These are phyloP conservation scores for Candida gorgasii DNA, from an alignment of 805 yeast species.

Conservation along the genomic window DNA sequence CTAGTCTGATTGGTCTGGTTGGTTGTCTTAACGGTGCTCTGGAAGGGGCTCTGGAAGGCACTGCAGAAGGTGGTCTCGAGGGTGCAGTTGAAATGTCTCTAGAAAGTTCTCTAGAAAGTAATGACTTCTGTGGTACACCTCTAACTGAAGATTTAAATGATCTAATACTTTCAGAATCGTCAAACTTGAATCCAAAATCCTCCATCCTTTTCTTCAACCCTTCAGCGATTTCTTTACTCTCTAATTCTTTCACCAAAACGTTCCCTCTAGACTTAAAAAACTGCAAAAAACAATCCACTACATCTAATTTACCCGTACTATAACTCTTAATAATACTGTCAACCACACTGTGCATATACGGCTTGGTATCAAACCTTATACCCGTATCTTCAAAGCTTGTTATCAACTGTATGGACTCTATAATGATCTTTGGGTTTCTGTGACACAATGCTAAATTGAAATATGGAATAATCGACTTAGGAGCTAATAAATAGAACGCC, in stretches of 20 bases:
- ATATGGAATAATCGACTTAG: slow-evolving; percentile 46
- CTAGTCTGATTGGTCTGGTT: background rate
- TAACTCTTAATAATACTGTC: slow-evolving; percentile 3
- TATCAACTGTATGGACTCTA: slow-evolving; percentile 44
- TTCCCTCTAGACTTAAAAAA: background rate
- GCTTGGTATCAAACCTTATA: slow-evolving; percentile 31
- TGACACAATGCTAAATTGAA: slow-evolving; percentile 48
- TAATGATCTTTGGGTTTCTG: slow-evolving; percentile 36
- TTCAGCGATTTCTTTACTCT: background rate
- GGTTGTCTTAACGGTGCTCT: background rate
- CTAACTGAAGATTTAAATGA: background rate
- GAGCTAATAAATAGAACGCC: slow-evolving; percentile 56
- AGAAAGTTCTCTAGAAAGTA: background rate
- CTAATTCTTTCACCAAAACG: background rate
- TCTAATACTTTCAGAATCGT: background rate
- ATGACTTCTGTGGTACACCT: too few relatives aligned
- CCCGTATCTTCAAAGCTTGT: slow-evolving; percentile 38
- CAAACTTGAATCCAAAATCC: background rate
- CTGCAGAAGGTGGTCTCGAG: background rate
- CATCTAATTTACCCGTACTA: slow-evolving; percentile 7
- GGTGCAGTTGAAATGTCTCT: background rate
- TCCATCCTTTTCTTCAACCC: background rate
- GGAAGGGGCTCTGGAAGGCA: background rate
- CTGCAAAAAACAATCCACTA: slow-evolving; percentile 12
- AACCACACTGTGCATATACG: slow-evolving; percentile 22